Evolutionary conservation across 2,329 filamentous ascomycete genomes (phyloP), one percentile per base, ranked within the genome.

Genomic region (Pestalotiopsis sp.): DNA sequence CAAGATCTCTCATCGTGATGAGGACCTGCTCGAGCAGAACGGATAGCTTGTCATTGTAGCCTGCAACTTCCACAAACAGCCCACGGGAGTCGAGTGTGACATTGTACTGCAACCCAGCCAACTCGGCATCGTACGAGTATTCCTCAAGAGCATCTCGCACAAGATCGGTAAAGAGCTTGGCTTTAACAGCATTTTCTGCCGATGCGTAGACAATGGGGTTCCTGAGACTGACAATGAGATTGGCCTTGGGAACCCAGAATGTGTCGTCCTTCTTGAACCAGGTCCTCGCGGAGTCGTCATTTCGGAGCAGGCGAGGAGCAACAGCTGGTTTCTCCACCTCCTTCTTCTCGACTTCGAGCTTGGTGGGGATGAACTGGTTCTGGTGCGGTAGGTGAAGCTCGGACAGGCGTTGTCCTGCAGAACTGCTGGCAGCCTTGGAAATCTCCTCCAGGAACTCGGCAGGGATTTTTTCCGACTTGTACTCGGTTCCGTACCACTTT

Each of bases 221-320:
- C 74, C 91, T 89, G 72, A 97, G 86, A 73, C 91, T 93, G 72
- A 97, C 89, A 72, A 94, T 88, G 20, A 98, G 84, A 69, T 94
- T 96, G 3, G 93, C 96, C 80, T 97, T 97, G 9, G 96, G 96
- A 11, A 98, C 96, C 95, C 95, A 98, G 81, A 98, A 99, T 0
- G 91, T 94, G 75, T 99, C 96, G 75, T 99, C 96, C 82, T 98
- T 98, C 85, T 99, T 99, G 85, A 91, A 98, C 96, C 96, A 99
- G 2, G 93, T 92, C 38, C 95, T 90, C 0, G 93, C 90, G 41
- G 90, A 83, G 5, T 91, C 86, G 73, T 98, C 95, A 74, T 97
- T 94, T 73, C 95, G 91, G 71, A 99, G 91, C 27, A 99, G 85
- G 70, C 91, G 92, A 0, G 96, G 96, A 0, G 90, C 85, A 67